Base-by-base conservation (phyloP, 257 asterid species). In the Leptodermis oblonga region DNA sequence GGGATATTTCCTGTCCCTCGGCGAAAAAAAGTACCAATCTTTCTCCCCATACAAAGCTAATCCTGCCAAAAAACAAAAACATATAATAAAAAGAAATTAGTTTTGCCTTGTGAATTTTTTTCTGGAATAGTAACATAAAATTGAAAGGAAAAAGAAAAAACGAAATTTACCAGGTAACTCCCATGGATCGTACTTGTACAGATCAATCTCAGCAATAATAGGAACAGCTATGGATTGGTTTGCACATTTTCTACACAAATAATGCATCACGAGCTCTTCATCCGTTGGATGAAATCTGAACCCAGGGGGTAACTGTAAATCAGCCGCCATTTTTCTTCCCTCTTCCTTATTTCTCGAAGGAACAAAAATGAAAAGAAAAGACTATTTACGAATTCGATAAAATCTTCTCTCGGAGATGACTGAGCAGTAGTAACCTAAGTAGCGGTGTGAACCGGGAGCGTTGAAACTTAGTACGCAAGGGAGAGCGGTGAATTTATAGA, bases 11-110 rank as follows among this genome's bases (percentile, higher is more conserved):
- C 97, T 85, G 43, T 91, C 96, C 76, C 97, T 72, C 0, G 95
- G 97, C 28, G 98, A 86, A 58, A 92, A 92, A 75, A 89, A 92
- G 76, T 89, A 92, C 97, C 97, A 92, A 58, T 92, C 97, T 77
- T 89, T 92, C 80, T 92, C 96, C 0, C 98, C 97, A 74, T 89
- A 92, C 82, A 81, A 30, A 7, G 97, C 86, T 83, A 89, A 26
- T 28, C 82, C 97, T 92, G 13, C 1, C 13, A 49, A 46, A 14
- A 45, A 5, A 55, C 30, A 55, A 15, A 52, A 33, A 59, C 30
- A 1, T 0, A 12, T 3, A 45, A 4, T 18, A 51, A 18, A 14
- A 60, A 31, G 33, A 61, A 37, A 5, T 51, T 15, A 28, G 0
- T 15, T 1, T 10, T 4, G 22, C 7, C 42, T 26, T 65, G 6